Base-by-base conservation (phyloP, 495 filamentous ascomycete species). In the Trichodelitschia bisporula region DNA sequence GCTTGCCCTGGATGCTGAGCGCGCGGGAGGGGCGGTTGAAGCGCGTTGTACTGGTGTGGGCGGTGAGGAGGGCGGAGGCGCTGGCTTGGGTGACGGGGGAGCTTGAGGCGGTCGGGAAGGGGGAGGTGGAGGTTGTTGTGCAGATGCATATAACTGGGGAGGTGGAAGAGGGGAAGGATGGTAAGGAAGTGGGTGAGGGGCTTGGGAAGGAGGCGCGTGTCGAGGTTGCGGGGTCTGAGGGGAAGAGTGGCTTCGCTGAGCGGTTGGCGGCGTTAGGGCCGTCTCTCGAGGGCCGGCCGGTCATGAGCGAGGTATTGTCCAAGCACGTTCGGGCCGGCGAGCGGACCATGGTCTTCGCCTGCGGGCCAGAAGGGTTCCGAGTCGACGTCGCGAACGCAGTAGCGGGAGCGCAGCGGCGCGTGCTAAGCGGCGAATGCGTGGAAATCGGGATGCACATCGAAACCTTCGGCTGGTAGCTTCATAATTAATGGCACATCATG, bases 401-500 rank as follows among this genome's bases (percentile, higher is more conserved):
- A 9, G 36, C 36, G 15, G 21, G 12, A 3, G 20, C 15, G 12
- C 36, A 38, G 25, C 14, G 2, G 4, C 17, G 16, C 16, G 36
- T 38, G 20, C 13, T 34, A 3, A 18, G 2, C 3, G 36, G 32
- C 11, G 20, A 38, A 15, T 3, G 11, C 3, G 12, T 5, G 5
- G 36, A 30, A 21, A 14, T 38, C 6, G 26, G 15, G 24, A 13
- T 38, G 18, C 36, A 38, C 13, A 28, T 20, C 11, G 36, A 38
- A 18, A 18, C 32, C 6, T 38, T 38, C 23, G 25, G 24, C 14
- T 38, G 24, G 21, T 38, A 29, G 28, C 1, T 1, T 16, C n/a
- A n/a, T n/a, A 19, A 19, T 35, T 40, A 59, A 43, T 58, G 55
- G 33, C 52, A 58, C 1, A 57, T 36, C 6, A 48, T 42, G 36